Evolutionary conservation across 352 stramenopile species (phyloP).

Genomic region (Globisporangium echinulatum): DNA sequence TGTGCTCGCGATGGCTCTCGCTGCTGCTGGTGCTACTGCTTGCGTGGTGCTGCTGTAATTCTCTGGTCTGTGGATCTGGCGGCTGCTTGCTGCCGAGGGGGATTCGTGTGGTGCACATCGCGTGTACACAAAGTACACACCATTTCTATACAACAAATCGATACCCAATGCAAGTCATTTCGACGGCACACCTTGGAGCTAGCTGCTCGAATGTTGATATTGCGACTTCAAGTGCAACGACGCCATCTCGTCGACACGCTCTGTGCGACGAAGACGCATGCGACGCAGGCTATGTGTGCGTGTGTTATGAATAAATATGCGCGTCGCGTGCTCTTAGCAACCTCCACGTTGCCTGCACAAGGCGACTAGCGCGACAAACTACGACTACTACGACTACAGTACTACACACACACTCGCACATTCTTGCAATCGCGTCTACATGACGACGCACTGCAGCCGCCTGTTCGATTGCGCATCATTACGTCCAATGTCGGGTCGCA

Average conservation of each 20-base stretch:
- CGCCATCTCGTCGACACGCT: too few relatives aligned
- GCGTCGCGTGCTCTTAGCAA: too few relatives aligned
- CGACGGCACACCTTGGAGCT: too few relatives aligned
- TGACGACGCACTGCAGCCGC: slow-evolving; percentile 22
- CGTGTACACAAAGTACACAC: too few relatives aligned
- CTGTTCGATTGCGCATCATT: slow-evolving; percentile 13
- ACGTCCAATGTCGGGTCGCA: slow-evolving; percentile 40
- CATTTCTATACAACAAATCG: too few relatives aligned
- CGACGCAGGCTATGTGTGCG: too few relatives aligned
- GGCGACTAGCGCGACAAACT: background rate
- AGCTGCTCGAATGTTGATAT: too few relatives aligned
- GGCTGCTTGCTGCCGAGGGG: background rate
- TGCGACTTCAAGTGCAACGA: too few relatives aligned
- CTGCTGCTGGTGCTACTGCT: background rate
- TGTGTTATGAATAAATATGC: too few relatives aligned
- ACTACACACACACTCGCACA: background rate
- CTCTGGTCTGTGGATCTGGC: background rate
- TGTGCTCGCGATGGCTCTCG: slow-evolving; percentile 1
- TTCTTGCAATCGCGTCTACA: slow-evolving; percentile 2
- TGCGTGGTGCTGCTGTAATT: background rate
- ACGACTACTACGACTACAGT: background rate
- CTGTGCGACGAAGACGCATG: too few relatives aligned
- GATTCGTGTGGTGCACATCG: background rate
- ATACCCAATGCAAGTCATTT: too few relatives aligned
- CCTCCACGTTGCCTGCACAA: too few relatives aligned